phyloP scores from a whole-genome alignment of 2,329 filamentous ascomycete genomes.

The Tolypocladium sp. region DNA sequence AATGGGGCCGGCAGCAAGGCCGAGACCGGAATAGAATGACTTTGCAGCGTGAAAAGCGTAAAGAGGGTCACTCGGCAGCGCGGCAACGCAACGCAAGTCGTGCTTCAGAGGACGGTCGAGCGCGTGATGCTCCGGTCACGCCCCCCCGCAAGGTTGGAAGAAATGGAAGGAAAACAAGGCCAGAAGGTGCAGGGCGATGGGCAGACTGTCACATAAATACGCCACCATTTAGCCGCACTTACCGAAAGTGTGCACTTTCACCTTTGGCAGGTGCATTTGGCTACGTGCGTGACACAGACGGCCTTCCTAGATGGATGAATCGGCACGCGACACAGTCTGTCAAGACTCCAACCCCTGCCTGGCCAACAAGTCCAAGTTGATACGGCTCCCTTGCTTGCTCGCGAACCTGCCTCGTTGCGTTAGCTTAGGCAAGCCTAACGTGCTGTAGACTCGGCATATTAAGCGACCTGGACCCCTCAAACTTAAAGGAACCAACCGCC shows the following conservation, averaged over 20 bases:
- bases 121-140: background rate
- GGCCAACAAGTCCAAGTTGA: background rate
- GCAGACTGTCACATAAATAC: too few relatives aligned
- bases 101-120: background rate
- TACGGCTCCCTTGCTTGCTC: background rate
- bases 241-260: too few relatives aligned
- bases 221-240: too few relatives aligned
- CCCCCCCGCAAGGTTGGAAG: background rate
- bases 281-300: too few relatives aligned
- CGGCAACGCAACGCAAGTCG: too few relatives aligned
- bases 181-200: constrained; percentile 3
- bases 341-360: background rate
- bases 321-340: constrained; percentile 2
- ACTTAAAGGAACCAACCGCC: too few relatives aligned
- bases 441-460: background rate
- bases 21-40: too few relatives aligned
- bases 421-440: background rate
- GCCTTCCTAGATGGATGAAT: constrained; percentile 3
- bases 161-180: background rate
- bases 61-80: too few relatives aligned
- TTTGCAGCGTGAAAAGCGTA: too few relatives aligned
- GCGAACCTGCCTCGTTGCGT: background rate
- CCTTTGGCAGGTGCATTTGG: too few relatives aligned
- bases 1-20: too few relatives aligned
- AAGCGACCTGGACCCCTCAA: background rate